Conservation (phyloP, 805 yeast genomes). For the Ogataea nakhonphanomensis region DNA sequence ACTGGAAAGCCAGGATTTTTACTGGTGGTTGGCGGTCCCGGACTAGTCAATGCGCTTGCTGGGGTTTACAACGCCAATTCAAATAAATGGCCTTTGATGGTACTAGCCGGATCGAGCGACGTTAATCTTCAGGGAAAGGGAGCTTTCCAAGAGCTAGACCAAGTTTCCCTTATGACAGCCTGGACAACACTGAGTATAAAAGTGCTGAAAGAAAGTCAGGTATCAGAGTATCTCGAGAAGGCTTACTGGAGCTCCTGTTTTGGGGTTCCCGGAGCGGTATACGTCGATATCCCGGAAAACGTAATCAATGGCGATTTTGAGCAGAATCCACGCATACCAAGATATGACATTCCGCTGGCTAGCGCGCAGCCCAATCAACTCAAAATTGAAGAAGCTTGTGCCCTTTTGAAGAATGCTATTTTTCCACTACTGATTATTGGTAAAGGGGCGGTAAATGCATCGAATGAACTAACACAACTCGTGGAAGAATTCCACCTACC, state of each 20-base stretch:
- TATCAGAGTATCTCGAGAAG: slow-evolving; percentile 41
- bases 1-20: slow-evolving; percentile 65
- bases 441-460: slow-evolving; percentile 55
- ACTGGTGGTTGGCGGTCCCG: slow-evolving; percentile 75
- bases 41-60: slow-evolving; percentile 62
- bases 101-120: slow-evolving; percentile 61
- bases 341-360: slow-evolving; percentile 15
- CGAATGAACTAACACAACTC: slow-evolving; percentile 38
- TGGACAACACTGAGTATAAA: slow-evolving; percentile 50
- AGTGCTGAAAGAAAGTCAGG: slow-evolving; percentile 24
- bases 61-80: slow-evolving; percentile 61
- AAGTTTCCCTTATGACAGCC: slow-evolving; percentile 42
- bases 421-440: slow-evolving; percentile 60
- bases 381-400: slow-evolving; percentile 36
- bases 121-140: slow-evolving; percentile 50
- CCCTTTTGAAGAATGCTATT: slow-evolving; percentile 33
- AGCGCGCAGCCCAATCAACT: slow-evolving; percentile 29
- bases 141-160: slow-evolving; percentile 72
- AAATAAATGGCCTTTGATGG: slow-evolving; percentile 63
- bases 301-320: slow-evolving; percentile 38
- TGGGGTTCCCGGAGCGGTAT: slow-evolving; percentile 60
- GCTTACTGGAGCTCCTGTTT: slow-evolving; percentile 42
- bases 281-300: slow-evolving; percentile 65
- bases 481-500: slow-evolving; percentile 44
- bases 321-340: not conserved